Evolutionary conservation across 1,284 basidiomycete genomes (phyloP).

Genomic region (Neotropicomus parvogracilis): DNA sequence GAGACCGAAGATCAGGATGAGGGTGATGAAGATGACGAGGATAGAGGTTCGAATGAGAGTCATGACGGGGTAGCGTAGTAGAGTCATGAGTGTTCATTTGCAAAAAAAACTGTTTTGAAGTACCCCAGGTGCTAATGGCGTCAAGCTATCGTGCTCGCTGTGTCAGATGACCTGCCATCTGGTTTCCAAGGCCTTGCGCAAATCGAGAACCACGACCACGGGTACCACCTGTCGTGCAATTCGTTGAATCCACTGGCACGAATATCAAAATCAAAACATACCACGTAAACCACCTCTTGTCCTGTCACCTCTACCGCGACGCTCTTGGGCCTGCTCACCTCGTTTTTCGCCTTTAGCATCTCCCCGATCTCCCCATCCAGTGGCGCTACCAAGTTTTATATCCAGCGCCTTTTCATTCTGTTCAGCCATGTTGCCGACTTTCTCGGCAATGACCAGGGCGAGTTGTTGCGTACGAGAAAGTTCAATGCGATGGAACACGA

Average conservation of each 20-base stretch:
- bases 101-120: slow-evolving; percentile 3
- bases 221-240: slow-evolving; percentile 44
- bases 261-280: slow-evolving; percentile 29
- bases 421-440: slow-evolving; percentile 85
- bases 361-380: slow-evolving; percentile 65
- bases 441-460: slow-evolving; percentile 85
- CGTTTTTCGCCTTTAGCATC: slow-evolving; percentile 76
- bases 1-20: slow-evolving; percentile 33
- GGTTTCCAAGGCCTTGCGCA: slow-evolving; percentile 74
- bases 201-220: slow-evolving; percentile 72
- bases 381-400: slow-evolving; percentile 72
- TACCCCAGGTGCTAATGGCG: neutral
- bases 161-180: slow-evolving; percentile 49
- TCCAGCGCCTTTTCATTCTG: slow-evolving; percentile 96
- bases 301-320: slow-evolving; percentile 66
- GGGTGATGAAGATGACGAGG: slow-evolving; percentile 29
- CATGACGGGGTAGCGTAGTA: slow-evolving; percentile 9
- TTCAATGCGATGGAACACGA: slow-evolving; percentile 90
- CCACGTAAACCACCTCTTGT: slow-evolving; percentile 49
- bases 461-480: slow-evolving; percentile 87
- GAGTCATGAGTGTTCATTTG: neutral
- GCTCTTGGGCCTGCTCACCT: slow-evolving; percentile 71
- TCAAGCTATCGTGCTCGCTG: slow-evolving; percentile 21
- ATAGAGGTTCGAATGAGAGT: slow-evolving; percentile 21
- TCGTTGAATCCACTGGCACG: slow-evolving; percentile 2